A percentile compares a stretch with the other conserved stretches of the same genome.
phyloP scores from a whole-genome alignment of 2,329 filamentous ascomycete species.

The Alternaria tenuissima region DNA sequence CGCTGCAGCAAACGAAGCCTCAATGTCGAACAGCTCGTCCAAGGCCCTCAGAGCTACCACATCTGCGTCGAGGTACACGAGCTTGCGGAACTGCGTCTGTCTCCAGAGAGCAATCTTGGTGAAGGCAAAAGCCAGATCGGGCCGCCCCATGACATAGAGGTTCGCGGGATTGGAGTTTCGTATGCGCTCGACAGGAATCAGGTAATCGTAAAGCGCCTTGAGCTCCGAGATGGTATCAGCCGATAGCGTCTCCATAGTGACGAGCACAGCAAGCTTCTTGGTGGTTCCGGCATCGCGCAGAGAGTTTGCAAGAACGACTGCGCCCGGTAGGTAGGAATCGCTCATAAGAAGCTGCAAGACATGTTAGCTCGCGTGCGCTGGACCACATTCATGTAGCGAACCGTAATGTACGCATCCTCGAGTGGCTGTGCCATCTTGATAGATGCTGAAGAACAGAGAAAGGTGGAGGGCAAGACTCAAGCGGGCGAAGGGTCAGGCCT shows the following conservation, averaged over 20 bases:
- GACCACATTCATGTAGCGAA: slow-evolving; percentile 48
- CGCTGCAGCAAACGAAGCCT: slow-evolving; percentile 72
- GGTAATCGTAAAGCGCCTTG: slow-evolving; percentile 83
- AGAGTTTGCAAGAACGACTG: slow-evolving; percentile 92
- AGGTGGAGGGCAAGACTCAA: neutral
- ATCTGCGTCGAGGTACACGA: slow-evolving; percentile 95
- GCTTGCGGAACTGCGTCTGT: slow-evolving; percentile 85
- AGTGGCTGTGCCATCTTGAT: slow-evolving; percentile 47
- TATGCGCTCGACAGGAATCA: slow-evolving; percentile 84
- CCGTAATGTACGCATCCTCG: slow-evolving; percentile 73
- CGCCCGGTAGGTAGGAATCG: slow-evolving; percentile 92
- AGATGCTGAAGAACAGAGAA: slow-evolving; percentile 7
- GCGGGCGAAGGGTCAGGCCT: neutral
- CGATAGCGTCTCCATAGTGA: slow-evolving; percentile 82
- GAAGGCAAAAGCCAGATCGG: slow-evolving; percentile 89
- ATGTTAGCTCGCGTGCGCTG: slow-evolving; percentile 36
- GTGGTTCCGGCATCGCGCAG: slow-evolving; percentile 87
- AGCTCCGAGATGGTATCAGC: slow-evolving; percentile 79
- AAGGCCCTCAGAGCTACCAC: slow-evolving; percentile 89
- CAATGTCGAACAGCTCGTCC: slow-evolving; percentile 84
- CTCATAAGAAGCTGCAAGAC: slow-evolving; percentile 80
- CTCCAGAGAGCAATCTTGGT: slow-evolving; percentile 97
- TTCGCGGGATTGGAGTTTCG: slow-evolving; percentile 80
- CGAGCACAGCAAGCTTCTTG: slow-evolving; percentile 84
- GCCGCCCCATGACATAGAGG: slow-evolving; percentile 88